Evolutionary conservation across 225 moss, liverwort and hornwort species (phyloP).

Genomic region (Pseudisothecium myosuroides): DNA sequence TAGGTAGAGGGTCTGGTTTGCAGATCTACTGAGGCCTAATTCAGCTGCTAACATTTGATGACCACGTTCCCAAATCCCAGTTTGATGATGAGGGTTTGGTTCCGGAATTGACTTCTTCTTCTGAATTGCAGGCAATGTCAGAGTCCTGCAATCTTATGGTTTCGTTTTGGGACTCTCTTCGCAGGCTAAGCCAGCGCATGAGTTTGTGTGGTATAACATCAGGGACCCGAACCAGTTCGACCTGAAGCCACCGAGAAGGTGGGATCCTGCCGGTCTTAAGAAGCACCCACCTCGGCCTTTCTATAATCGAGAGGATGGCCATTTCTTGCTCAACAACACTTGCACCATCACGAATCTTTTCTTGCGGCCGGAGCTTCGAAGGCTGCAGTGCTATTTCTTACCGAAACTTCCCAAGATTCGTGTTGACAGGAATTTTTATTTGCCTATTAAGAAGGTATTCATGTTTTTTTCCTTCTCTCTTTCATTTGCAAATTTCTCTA

Average conservation of each 20-base stretch:
- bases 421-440: slow-evolving; percentile 18
- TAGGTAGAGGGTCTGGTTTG: neutral
- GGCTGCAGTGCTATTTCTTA: slow-evolving; percentile 65
- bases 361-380: slow-evolving; percentile 54
- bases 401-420: slow-evolving; percentile 61
- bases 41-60: neutral
- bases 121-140: neutral
- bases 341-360: slow-evolving; percentile 59
- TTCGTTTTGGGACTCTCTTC: neutral
- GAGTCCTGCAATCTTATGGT: neutral
- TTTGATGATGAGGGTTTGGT: neutral
- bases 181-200: slow-evolving; percentile 63
- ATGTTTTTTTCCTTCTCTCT: neutral
- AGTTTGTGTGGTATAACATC: slow-evolving; percentile 53
- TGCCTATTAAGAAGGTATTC: slow-evolving; percentile 39
- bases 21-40: neutral
- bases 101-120: neutral
- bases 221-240: slow-evolving; percentile 52
- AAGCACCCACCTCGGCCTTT: slow-evolving; percentile 15
- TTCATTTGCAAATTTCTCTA: neutral
- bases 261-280: slow-evolving; percentile 36
- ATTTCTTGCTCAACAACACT: slow-evolving; percentile 52
- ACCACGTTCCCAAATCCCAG: neutral
- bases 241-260: slow-evolving; percentile 50
- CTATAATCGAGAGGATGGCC: slow-evolving; percentile 60